Evolutionary conservation across 192 early-diverging fungal genomes (phyloP).

Genomic region (Backusella liffmaniae): DNA sequence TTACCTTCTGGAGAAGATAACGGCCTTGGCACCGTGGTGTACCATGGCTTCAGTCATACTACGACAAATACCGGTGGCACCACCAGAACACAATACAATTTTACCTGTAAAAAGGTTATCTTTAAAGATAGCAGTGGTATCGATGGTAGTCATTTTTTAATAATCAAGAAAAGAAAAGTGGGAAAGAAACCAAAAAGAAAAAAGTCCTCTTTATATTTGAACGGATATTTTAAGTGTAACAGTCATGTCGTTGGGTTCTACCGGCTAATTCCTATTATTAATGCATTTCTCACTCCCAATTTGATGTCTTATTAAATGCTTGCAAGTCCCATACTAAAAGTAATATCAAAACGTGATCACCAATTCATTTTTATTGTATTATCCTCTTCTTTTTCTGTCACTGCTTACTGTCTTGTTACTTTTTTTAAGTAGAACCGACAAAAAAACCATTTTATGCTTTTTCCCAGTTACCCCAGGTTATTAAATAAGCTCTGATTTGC

Average conservation of each 20-base stretch:
- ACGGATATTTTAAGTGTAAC: neutral
- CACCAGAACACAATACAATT: constrained; percentile 45
- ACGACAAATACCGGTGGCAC: constrained; percentile 66
- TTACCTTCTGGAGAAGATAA: constrained; percentile 61
- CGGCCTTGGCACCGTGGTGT: constrained; percentile 57
- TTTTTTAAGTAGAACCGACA: no score
- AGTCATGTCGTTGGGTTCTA: neutral
- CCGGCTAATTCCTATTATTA: neutral
- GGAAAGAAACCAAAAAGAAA: neutral
- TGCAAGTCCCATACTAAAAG: no score
- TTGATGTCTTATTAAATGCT: no score
- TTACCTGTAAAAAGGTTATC: constrained; percentile 32
- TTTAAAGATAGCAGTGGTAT: constrained; percentile 32
- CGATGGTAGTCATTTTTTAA: constrained; percentile 7
- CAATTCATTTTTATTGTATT: no score
- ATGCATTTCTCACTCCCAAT: neutral
- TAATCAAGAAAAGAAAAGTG: neutral
- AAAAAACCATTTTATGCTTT: no score
- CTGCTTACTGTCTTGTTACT: no score
- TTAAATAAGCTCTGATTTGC: neutral
- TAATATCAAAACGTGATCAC: no score
- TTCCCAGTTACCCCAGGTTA: neutral
- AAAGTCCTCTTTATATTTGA: neutral
- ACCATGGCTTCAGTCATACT: constrained; percentile 65
- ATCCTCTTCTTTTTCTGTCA: no score